Conservation (phyloP, 495 filamentous ascomycete genomes). For the Xylaria castorea region DNA sequence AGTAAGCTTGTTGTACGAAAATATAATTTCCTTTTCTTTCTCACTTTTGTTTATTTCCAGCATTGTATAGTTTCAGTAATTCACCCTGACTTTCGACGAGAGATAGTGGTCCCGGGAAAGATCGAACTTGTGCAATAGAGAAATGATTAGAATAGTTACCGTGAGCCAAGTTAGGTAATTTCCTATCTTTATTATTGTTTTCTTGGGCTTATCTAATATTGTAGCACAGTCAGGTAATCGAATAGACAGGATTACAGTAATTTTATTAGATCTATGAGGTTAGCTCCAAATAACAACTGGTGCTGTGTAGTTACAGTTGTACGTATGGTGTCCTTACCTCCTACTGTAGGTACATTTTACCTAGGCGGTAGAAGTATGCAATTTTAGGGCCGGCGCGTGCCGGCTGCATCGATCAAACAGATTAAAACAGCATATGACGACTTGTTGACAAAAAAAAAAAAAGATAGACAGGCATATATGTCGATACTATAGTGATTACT, state of each 20-base stretch:
- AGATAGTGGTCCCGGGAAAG: neutral
- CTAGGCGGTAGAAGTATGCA: neutral
- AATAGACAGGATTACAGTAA: slow-evolving; percentile 1
- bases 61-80: neutral
- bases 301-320: neutral
- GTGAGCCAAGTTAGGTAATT: neutral
- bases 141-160: too few species aligned
- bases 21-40: neutral
- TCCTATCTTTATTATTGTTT: slow-evolving; percentile 4
- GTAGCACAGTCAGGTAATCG: neutral
- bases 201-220: slow-evolving; percentile 3
- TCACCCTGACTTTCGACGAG: neutral
- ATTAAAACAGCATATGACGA: neutral
- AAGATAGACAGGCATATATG: neutral
- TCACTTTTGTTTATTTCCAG: neutral
- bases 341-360: neutral
- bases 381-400: neutral
- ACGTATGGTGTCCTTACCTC: neutral
- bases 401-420: neutral
- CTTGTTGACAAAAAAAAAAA: neutral
- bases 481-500: neutral
- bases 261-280: neutral
- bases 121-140: neutral
- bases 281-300: neutral
- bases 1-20: neutral